phyloP scores from a whole-genome alignment of 1,284 basidiomycete genomes.

The Ceratobasidium sp. region DNA sequence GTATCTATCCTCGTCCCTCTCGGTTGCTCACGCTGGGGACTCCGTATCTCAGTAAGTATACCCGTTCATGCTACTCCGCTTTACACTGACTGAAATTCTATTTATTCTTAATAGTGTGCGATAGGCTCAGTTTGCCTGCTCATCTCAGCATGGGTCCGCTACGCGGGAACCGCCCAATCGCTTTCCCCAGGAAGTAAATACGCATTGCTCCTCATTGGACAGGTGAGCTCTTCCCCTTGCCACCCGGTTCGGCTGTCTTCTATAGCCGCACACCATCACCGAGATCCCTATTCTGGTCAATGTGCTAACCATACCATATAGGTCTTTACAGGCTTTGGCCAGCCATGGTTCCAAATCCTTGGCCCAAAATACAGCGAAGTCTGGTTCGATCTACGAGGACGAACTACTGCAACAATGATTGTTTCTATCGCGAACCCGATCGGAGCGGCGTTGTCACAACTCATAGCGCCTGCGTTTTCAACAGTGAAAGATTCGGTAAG shows the following conservation, averaged over 20 bases:
- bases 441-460: conserved; percentile 68
- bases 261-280: neutral
- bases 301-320: conserved; percentile 48
- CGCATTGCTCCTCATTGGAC: conserved; percentile 72
- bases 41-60: conserved; percentile 66
- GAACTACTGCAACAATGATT: conserved; percentile 83
- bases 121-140: conserved; percentile 65
- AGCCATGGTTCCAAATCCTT: conserved; percentile 76
- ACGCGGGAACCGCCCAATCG: conserved; percentile 68
- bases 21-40: conserved; percentile 66
- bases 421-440: conserved; percentile 75
- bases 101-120: conserved; percentile 59
- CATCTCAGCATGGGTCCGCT: conserved; percentile 77
- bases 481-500: conserved; percentile 67
- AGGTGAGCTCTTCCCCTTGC: conserved; percentile 59
- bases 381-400: conserved; percentile 78
- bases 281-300: no score
- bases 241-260: neutral
- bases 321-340: conserved; percentile 65
- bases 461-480: conserved; percentile 73
- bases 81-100: neutral
- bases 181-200: conserved; percentile 64
- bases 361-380: conserved; percentile 75
- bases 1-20: conserved; percentile 66
- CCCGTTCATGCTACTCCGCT: neutral